Evolutionary conservation across 768 basidiomycete species (phyloP).

Genomic region (Lepiota brunneoincarnata): DNA sequence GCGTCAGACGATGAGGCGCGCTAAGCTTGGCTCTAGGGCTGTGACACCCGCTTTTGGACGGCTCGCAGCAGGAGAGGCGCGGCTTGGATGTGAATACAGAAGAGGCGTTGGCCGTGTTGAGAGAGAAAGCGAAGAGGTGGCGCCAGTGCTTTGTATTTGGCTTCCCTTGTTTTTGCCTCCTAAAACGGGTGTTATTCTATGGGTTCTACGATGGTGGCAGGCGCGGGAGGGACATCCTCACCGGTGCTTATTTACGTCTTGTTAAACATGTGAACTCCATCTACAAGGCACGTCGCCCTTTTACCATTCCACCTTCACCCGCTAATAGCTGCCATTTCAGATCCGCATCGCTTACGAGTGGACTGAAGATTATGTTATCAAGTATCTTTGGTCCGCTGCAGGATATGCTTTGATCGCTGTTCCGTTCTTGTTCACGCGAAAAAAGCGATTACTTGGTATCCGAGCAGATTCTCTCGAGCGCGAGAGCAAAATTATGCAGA

Average conservation of each 20-base stretch:
- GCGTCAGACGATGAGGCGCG: constrained; percentile 84
- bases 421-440: constrained; percentile 74
- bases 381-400: no score
- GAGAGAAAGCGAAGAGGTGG: constrained; percentile 89
- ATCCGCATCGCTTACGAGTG: constrained; percentile 90
- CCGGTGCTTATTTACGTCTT: constrained; percentile 70
- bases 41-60: no score
- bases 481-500: constrained; percentile 33
- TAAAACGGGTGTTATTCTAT: not conserved
- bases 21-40: constrained; percentile 87
- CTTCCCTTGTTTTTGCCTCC: not conserved
- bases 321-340: constrained; percentile 31
- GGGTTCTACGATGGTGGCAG: constrained; percentile 92
- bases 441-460: constrained; percentile 33
- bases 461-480: constrained; percentile 13
- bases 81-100: no score
- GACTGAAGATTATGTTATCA: no score
- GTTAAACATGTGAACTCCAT: no score
- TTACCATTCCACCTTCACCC: not conserved
- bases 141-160: constrained; percentile 49
- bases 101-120: constrained; percentile 85
- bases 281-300: no score
- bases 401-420: no score
- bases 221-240: constrained; percentile 80
- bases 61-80: no score